Evolutionary conservation across 2,329 filamentous ascomycete species (phyloP).

Genomic region (Fusarium papillatum): DNA sequence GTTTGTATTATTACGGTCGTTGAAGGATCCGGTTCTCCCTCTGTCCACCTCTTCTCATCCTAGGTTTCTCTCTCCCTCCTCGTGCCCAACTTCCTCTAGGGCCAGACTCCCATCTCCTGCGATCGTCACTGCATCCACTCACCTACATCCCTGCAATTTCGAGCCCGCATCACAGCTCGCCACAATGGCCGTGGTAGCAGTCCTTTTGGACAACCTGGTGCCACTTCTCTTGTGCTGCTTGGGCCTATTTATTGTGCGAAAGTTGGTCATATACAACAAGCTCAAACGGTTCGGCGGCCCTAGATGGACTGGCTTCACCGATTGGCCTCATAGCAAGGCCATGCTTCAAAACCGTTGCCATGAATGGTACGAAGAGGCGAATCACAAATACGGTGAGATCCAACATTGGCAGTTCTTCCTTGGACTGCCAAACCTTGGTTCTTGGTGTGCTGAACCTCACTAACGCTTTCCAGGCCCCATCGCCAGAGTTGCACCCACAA

Average conservation of each 20-base stretch:
- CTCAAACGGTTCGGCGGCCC: slow-evolving; percentile 21
- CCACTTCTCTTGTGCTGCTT: background rate
- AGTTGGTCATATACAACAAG: slow-evolving; percentile 1
- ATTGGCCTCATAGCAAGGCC: slow-evolving; percentile 23
- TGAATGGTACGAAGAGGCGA: slow-evolving; percentile 23
- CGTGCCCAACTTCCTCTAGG: background rate
- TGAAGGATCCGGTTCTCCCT: background rate
- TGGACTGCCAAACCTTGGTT: fast-evolving
- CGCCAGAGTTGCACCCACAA: slow-evolving; percentile 57
- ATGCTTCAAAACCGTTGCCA: slow-evolving; percentile 15
- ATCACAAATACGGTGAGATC: slow-evolving; percentile 19
- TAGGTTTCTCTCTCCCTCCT: background rate
- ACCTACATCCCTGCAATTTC: no score
- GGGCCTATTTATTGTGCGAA: background rate
- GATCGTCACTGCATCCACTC: background rate
- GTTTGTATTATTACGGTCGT: background rate
- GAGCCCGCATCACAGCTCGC: no score
- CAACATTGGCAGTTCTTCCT: no score
- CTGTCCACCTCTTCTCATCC: background rate
- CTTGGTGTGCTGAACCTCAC: background rate
- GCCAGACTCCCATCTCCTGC: background rate
- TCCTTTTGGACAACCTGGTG: background rate
- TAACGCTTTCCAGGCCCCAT: slow-evolving; percentile 37
- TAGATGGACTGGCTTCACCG: background rate
- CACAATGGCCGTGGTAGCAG: slow-evolving; percentile 8